phyloP scores from a whole-genome alignment of 2,329 filamentous ascomycete genomes.

The Fusarium nematophilum region DNA sequence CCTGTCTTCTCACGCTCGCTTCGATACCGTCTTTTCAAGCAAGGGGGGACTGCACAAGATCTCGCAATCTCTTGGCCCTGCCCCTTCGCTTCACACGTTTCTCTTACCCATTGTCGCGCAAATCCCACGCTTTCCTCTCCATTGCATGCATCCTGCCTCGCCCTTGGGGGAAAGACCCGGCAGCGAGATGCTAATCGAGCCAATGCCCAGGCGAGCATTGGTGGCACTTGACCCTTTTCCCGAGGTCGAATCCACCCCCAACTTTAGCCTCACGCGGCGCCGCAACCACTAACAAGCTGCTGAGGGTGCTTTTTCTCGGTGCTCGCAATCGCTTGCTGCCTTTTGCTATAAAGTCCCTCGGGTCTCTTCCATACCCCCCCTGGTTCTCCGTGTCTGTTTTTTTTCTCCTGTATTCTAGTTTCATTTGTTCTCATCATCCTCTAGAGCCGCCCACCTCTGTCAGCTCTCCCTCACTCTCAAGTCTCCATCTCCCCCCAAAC shows the following conservation, averaged over 20 bases:
- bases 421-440: slow-evolving; percentile 2
- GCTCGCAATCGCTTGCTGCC: slow-evolving; percentile 25
- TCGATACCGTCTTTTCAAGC: too few species aligned
- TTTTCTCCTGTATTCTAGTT: slow-evolving; percentile 13
- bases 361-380: slow-evolving; percentile 31
- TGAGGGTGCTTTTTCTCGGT: slow-evolving; percentile 27
- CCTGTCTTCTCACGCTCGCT: too few species aligned
- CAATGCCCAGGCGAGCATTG: slow-evolving; percentile 39
- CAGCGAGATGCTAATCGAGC: slow-evolving; percentile 20
- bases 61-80: too few species aligned
- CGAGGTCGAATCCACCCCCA: slow-evolving; percentile 45
- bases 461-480: slow-evolving; percentile 1
- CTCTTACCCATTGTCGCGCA: slow-evolving; percentile 25
- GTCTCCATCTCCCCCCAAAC: not conserved
- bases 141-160: slow-evolving; percentile 26
- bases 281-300: slow-evolving; percentile 26
- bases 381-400: slow-evolving; percentile 13
- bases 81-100: slow-evolving; percentile 8
- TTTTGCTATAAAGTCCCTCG: slow-evolving; percentile 41
- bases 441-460: slow-evolving; percentile 19
- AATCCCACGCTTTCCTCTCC: slow-evolving; percentile 20
- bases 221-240: slow-evolving; percentile 41
- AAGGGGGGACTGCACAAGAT: too few species aligned
- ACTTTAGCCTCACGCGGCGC: slow-evolving; percentile 40
- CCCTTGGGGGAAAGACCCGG: slow-evolving; percentile 31